phyloP scores from a whole-genome alignment of 2,329 filamentous ascomycete genomes.

The Cladosporium phlei region DNA sequence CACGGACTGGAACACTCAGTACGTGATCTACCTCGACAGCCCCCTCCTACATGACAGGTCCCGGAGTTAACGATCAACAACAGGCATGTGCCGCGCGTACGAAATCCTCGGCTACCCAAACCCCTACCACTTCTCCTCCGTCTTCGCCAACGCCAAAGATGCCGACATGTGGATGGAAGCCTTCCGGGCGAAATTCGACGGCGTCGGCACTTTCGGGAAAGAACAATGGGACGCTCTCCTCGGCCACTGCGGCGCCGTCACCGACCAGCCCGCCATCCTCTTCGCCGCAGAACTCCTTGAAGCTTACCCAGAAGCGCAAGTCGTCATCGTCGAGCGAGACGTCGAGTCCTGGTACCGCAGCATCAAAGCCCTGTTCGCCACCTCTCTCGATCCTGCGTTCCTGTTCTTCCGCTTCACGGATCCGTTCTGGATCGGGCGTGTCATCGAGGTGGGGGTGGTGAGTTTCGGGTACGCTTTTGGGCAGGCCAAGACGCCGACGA shows the following conservation, averaged over 20 bases:
- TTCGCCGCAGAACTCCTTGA: slow-evolving; percentile 19
- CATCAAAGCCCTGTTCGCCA: background rate
- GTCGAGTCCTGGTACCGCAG: slow-evolving; percentile 23
- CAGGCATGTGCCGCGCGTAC: background rate
- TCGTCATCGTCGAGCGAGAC: slow-evolving; percentile 53
- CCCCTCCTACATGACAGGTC: background rate
- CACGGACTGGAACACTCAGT: slow-evolving; percentile 22
- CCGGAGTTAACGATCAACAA: background rate
- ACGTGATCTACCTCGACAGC: slow-evolving; percentile 21
- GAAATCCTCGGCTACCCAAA: slow-evolving; percentile 20
- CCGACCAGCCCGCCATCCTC: slow-evolving; percentile 16
- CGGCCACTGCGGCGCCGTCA: slow-evolving; percentile 47
- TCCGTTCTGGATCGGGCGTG: slow-evolving; percentile 1
- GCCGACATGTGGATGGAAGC: slow-evolving; percentile 64
- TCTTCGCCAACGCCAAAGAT: slow-evolving; percentile 52
- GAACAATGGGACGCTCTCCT: slow-evolving; percentile 63
- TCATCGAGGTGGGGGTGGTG: slow-evolving; percentile 2
- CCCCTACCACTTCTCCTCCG: slow-evolving; percentile 20
- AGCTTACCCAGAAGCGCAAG: slow-evolving; percentile 22
- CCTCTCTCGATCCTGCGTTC: background rate
- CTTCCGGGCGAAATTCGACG: slow-evolving; percentile 55
- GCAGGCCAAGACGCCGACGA: background rate
- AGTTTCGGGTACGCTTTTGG: slow-evolving; percentile 4
- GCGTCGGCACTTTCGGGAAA: slow-evolving; percentile 54
- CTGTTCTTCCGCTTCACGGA: background rate